These are phyloP conservation scores for Stemphylium beticola DNA, from an alignment of 2,329 filamentous ascomycete genomes.

Conservation along the genomic window DNA sequence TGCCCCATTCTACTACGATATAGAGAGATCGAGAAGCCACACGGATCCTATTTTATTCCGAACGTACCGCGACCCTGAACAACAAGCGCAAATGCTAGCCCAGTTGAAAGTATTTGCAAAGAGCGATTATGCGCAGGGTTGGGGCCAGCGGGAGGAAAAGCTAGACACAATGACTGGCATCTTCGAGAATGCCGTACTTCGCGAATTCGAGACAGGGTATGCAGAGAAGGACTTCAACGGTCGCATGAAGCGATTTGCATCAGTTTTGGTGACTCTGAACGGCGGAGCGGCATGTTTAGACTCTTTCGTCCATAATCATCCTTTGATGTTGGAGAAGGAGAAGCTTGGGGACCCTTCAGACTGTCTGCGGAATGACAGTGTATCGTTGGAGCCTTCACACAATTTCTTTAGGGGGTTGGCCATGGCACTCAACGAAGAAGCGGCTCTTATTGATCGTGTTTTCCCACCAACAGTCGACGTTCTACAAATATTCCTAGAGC, in stretches of 20 bases:
- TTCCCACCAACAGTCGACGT: slow-evolving; percentile 76
- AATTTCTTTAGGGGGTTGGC: slow-evolving; percentile 80
- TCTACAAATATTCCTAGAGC: slow-evolving; percentile 79
- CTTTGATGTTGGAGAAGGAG: slow-evolving; percentile 76
- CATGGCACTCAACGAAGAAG: slow-evolving; percentile 80
- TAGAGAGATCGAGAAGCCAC: slow-evolving; percentile 73
- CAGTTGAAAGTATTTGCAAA: slow-evolving; percentile 80
- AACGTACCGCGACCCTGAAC: slow-evolving; percentile 84
- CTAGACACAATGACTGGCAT: slow-evolving; percentile 76
- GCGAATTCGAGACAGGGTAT: slow-evolving; percentile 92
- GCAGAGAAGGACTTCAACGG: slow-evolving; percentile 88
- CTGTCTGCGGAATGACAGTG: slow-evolving; percentile 75
- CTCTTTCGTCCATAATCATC: slow-evolving; percentile 86
- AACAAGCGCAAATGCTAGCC: slow-evolving; percentile 86
- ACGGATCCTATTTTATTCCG: slow-evolving; percentile 85
- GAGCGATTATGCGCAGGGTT: slow-evolving; percentile 81
- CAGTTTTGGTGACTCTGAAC: slow-evolving; percentile 82
- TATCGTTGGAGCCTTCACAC: slow-evolving; percentile 80
- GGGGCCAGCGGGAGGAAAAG: slow-evolving; percentile 72
- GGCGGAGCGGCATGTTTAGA: slow-evolving; percentile 80
- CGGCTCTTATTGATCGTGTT: slow-evolving; percentile 77
- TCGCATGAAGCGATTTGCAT: slow-evolving; percentile 85
- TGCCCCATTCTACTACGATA: slow-evolving; percentile 86
- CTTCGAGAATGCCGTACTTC: slow-evolving; percentile 88
- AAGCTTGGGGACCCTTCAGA: slow-evolving; percentile 77